These are phyloP conservation scores for Cercospora sesami DNA, from an alignment of 2,329 filamentous ascomycete species.

Conservation along the genomic window DNA sequence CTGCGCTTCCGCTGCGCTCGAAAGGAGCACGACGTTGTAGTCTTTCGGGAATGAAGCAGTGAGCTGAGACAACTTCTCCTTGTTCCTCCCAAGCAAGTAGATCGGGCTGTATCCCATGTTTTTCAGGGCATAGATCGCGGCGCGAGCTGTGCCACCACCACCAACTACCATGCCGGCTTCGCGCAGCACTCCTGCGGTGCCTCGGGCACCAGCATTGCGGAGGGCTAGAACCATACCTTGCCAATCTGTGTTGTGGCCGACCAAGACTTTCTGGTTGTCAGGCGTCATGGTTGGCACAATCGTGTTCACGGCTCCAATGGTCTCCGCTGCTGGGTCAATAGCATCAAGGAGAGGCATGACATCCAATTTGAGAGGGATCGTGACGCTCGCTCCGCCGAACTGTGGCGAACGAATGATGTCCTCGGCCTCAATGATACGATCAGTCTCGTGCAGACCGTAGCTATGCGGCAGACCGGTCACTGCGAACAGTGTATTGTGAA, in stretches of 20 bases:
- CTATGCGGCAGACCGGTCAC: slow-evolving; percentile 77
- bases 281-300: slow-evolving; percentile 63
- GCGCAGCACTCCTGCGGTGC: slow-evolving; percentile 36
- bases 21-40: slow-evolving; percentile 70
- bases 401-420: slow-evolving; percentile 66
- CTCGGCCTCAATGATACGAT: slow-evolving; percentile 60
- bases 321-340: slow-evolving; percentile 72
- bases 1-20: slow-evolving; percentile 52
- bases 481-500: slow-evolving; percentile 84
- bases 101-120: slow-evolving; percentile 81
- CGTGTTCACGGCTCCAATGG: slow-evolving; percentile 93
- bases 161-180: slow-evolving; percentile 78
- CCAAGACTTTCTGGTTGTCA: slow-evolving; percentile 50
- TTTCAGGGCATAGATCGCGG: slow-evolving; percentile 84
- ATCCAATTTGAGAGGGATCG: slow-evolving; percentile 90
- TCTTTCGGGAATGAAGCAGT: slow-evolving; percentile 69
- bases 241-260: slow-evolving; percentile 96
- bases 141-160: slow-evolving; percentile 86
- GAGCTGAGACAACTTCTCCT: slow-evolving; percentile 66
- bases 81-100: slow-evolving; percentile 79
- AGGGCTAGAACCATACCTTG: slow-evolving; percentile 83
- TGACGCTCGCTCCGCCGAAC: slow-evolving; percentile 93
- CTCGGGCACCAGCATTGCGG: slow-evolving; percentile 63
- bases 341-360: slow-evolving; percentile 79
- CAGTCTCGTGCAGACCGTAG: slow-evolving; percentile 78